phyloP scores from a whole-genome alignment of 345 rosid species.

The Populus euphratica region DNA sequence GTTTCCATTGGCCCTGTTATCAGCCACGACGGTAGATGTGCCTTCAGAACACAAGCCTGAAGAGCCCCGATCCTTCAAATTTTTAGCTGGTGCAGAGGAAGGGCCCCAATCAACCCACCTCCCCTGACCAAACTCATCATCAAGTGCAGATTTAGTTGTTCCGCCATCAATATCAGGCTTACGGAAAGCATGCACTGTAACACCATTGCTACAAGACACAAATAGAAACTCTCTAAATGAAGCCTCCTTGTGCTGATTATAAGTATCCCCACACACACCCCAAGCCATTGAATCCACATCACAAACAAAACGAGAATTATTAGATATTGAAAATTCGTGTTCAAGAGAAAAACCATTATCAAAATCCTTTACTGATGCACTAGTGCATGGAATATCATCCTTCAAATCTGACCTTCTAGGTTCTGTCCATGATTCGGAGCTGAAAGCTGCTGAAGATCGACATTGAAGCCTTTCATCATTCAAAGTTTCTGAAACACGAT shows the following conservation, averaged over 20 bases:
- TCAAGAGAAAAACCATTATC: conserved; percentile 39
- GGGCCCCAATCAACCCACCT: conserved; percentile 97
- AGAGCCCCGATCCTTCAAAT: conserved; percentile 19
- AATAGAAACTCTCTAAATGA: conserved; percentile 76
- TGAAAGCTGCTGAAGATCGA: conserved; percentile 32
- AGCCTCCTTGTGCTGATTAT: conserved; percentile 55
- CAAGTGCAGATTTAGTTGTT: conserved; percentile 20
- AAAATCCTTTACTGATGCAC: conserved; percentile 48
- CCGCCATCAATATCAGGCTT: conserved; percentile 34
- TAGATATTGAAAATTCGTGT: conserved; percentile 31
- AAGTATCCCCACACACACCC: conserved; percentile 78
- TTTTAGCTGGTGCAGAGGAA: conserved; percentile 23
- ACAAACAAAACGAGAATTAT: conserved; percentile 47
- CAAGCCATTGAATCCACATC: conserved; percentile 84
- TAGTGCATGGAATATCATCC: conserved; percentile 41
- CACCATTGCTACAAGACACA: conserved; percentile 58
- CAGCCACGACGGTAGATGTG: conserved; percentile 23
- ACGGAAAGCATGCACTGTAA: conserved; percentile 84
- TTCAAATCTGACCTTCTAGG: conserved; percentile 44
- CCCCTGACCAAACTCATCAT: conserved; percentile 53
- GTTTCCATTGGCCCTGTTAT: conserved; percentile 18
- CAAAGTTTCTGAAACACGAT: conserved; percentile 26
- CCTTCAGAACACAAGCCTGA: conserved; percentile 28
- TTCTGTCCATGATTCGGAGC: conserved; percentile 5
- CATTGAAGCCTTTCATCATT: conserved; percentile 30